These are phyloP conservation scores for Cryphonectria nitschkei DNA, from an alignment of 2,329 filamentous ascomycete genomes.

Conservation along the genomic window DNA sequence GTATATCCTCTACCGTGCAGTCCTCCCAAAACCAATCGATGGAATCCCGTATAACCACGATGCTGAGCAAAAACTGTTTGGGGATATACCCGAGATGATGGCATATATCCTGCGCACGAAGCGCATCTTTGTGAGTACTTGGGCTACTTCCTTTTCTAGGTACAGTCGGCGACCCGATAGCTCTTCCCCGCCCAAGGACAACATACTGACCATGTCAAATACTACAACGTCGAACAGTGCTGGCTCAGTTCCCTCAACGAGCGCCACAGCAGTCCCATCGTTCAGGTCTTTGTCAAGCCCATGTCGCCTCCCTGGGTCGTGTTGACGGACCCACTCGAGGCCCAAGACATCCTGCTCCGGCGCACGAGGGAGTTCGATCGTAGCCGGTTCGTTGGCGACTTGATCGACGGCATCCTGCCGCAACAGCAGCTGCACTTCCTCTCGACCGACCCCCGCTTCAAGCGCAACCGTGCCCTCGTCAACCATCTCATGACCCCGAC, in stretches of 20 bases:
- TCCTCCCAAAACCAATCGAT: slow-evolving; percentile 47
- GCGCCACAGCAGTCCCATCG: slow-evolving; percentile 44
- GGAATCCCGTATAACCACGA: slow-evolving; percentile 50
- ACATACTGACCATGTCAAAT: no score
- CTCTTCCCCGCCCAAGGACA: no score
- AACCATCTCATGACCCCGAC: slow-evolving; percentile 22
- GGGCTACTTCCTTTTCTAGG: no score
- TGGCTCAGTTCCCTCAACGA: slow-evolving; percentile 37
- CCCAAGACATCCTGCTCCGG: slow-evolving; percentile 31
- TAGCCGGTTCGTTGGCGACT: slow-evolving; percentile 9
- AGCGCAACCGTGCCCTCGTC: slow-evolving; percentile 10
- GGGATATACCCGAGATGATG: slow-evolving; percentile 48
- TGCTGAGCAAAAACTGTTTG: slow-evolving; percentile 42
- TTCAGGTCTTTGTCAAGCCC: slow-evolving; percentile 52
- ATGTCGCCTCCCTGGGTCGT: slow-evolving; percentile 34
- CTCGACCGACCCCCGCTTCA: slow-evolving; percentile 22
- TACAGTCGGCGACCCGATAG: no score
- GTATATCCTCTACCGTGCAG: slow-evolving; percentile 25
- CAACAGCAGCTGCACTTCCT: slow-evolving; percentile 39
- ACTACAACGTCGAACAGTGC: slow-evolving; percentile 29
- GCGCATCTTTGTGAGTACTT: slow-evolving; percentile 36
- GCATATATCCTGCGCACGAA: slow-evolving; percentile 41
- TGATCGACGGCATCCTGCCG: slow-evolving; percentile 39
- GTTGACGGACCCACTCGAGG: slow-evolving; percentile 31
- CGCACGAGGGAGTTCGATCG: slow-evolving; percentile 31